Evolutionary conservation across 305 asterid genomes (phyloP).

Genomic region (Fraxinus albicans): DNA sequence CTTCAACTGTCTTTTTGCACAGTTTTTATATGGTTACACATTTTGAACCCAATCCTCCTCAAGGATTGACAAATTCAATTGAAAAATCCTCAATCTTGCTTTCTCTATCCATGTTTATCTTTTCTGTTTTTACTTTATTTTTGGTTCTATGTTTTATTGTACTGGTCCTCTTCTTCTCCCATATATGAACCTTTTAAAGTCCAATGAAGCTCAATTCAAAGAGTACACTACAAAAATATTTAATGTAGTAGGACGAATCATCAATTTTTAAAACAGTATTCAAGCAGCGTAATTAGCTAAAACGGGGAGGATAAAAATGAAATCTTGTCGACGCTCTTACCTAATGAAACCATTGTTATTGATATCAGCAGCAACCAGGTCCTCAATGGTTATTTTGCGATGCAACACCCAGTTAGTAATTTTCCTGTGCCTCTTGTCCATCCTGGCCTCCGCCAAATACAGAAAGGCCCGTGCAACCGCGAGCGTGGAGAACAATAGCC

Average conservation of each 20-base stretch:
- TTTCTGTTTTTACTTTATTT: neutral
- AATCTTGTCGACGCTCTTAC: neutral
- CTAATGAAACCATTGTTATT: neutral
- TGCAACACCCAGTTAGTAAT: constrained; percentile 51
- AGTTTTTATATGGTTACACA: neutral
- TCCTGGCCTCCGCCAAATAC: constrained; percentile 54
- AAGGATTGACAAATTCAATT: neutral
- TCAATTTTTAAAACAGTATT: neutral
- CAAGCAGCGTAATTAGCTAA: neutral
- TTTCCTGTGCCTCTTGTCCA: constrained; percentile 52
- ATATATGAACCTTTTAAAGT: neutral
- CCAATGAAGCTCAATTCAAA: neutral
- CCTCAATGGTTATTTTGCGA: constrained; percentile 30
- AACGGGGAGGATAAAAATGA: neutral
- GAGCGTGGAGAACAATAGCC: constrained; percentile 55
- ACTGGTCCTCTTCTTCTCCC: neutral
- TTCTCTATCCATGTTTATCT: neutral
- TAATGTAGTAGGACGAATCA: neutral
- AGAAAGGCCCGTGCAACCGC: constrained; percentile 60
- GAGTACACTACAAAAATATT: neutral
- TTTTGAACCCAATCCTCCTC: neutral
- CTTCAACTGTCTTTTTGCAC: neutral
- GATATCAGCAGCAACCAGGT: constrained; percentile 29
- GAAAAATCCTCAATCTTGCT: neutral
- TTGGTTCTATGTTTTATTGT: neutral